Conservation (phyloP, 345 rosid genomes). For the Brassica nigra region DNA sequence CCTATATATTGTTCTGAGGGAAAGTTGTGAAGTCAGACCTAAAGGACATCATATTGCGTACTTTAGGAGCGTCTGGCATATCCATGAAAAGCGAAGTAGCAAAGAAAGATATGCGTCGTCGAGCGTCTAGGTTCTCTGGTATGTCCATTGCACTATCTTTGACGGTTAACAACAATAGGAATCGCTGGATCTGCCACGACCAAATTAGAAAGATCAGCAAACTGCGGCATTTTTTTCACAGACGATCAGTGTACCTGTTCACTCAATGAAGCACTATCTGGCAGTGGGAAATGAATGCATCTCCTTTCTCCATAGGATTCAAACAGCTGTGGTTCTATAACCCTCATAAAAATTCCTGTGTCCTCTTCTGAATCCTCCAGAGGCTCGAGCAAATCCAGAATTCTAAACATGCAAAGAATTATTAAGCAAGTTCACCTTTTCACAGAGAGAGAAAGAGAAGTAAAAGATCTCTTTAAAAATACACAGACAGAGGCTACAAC, state of each 20-base stretch:
- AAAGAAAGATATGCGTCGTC: slow-evolving; percentile 85
- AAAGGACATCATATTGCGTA: slow-evolving; percentile 88
- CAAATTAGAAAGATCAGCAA: slow-evolving; percentile 35
- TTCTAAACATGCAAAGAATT: slow-evolving; percentile 43
- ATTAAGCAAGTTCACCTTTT: slow-evolving; percentile 15
- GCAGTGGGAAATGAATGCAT: slow-evolving; percentile 80
- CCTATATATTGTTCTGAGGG: neutral
- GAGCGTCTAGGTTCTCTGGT: slow-evolving; percentile 85
- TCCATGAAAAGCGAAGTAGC: slow-evolving; percentile 95
- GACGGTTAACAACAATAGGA: slow-evolving; percentile 71
- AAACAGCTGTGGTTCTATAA: slow-evolving; percentile 69
- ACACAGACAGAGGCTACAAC: neutral
- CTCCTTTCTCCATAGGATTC: slow-evolving; percentile 51
- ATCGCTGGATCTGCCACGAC: slow-evolving; percentile 70
- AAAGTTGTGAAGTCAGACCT: slow-evolving; percentile 54
- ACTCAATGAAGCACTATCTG: slow-evolving; percentile 60
- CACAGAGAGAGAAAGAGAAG: slow-evolving; percentile 2
- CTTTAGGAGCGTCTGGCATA: slow-evolving; percentile 90
- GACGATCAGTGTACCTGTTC: slow-evolving; percentile 64
- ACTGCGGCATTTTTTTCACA: neutral
- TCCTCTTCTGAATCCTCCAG: slow-evolving; percentile 44
- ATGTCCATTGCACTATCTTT: slow-evolving; percentile 89
- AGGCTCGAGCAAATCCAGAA: slow-evolving; percentile 50
- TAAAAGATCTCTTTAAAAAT: neutral
- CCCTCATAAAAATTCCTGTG: slow-evolving; percentile 47